These are phyloP conservation scores for Coemansia sp. DNA, from an alignment of 192 early-diverging fungal species.

Conservation along the genomic window DNA sequence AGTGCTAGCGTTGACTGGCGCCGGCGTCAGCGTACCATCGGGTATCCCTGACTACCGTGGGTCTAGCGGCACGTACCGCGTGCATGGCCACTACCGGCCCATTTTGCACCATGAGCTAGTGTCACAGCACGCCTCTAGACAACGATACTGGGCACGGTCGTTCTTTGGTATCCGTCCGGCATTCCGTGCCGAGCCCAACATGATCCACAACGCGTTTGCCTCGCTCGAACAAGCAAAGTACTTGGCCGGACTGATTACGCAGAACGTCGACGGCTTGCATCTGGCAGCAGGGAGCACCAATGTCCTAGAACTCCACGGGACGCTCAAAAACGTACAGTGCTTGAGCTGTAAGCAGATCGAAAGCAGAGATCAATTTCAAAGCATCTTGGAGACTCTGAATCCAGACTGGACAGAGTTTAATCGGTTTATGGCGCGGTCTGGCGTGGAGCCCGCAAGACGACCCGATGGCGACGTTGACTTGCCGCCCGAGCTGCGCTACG, in stretches of 20 bases:
- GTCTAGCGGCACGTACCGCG: conserved; percentile 65
- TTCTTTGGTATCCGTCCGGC: conserved; percentile 81
- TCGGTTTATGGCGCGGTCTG: conserved; percentile 33
- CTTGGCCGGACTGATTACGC: conserved; percentile 72
- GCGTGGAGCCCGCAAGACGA: conserved; percentile 58
- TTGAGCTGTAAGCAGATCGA: conserved; percentile 61
- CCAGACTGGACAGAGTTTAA: conserved; percentile 60
- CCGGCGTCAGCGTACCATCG: conserved; percentile 64
- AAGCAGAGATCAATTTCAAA: conserved; percentile 65
- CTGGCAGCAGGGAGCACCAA: conserved; percentile 56
- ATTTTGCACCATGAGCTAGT: conserved; percentile 79
- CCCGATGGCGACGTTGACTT: conserved; percentile 86
- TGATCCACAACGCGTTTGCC: conserved; percentile 64
- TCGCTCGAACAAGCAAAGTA: conserved; percentile 51
- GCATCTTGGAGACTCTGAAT: conserved; percentile 64
- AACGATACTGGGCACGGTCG: conserved; percentile 91
- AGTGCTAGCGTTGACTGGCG: conserved; percentile 43
- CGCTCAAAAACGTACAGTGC: conserved; percentile 73
- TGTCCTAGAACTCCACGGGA: conserved; percentile 87
- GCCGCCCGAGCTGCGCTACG: conserved; percentile 57
- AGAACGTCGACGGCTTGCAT: conserved; percentile 92
- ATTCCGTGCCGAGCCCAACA: conserved; percentile 68
- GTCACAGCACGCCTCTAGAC: conserved; percentile 58
- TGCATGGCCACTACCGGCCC: conserved; percentile 78
- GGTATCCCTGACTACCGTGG: conserved; percentile 89